Evolutionary conservation across 164 flowering plant species (phyloP).

Genomic region (Echeveria elegans): DNA sequence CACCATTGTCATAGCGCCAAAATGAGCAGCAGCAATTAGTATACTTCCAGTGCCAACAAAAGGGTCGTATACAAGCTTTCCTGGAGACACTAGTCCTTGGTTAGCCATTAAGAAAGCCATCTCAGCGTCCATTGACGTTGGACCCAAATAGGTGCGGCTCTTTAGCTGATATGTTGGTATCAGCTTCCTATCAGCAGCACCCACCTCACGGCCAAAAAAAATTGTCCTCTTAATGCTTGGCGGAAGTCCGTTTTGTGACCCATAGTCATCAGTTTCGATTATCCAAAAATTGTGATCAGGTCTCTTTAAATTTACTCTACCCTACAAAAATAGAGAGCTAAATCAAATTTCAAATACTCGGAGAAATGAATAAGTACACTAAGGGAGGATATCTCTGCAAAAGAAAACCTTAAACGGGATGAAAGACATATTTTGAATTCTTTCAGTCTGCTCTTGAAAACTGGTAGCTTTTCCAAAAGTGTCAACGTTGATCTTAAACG

Average conservation of each 20-base stretch:
- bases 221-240: conserved; percentile 59
- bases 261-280: conserved; percentile 84
- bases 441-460: conserved; percentile 73
- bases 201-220: conserved; percentile 92
- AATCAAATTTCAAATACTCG: too few species aligned
- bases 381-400: too few species aligned
- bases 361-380: too few species aligned
- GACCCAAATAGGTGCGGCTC: conserved; percentile 88
- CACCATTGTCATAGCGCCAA: conserved; percentile 98
- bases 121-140: conserved; percentile 99
- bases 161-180: conserved; percentile 87
- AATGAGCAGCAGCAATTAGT: conserved; percentile 90
- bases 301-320: conserved; percentile 61
- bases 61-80: too few species aligned
- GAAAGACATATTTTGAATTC: conserved; percentile 44
- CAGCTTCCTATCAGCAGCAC: conserved; percentile 81
- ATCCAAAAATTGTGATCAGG: conserved; percentile 86
- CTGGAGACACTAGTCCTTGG: too few species aligned
- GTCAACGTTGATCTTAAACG: conserved; percentile 67
- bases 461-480: conserved; percentile 74
- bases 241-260: conserved; percentile 80
- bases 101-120: conserved; percentile 45
- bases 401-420: conserved; percentile 79
- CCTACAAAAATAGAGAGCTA: conserved; percentile 35
- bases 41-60: conserved; percentile 58